Evolutionary conservation across 768 basidiomycete species (phyloP).

Genomic region (Auricularia heimuer): DNA sequence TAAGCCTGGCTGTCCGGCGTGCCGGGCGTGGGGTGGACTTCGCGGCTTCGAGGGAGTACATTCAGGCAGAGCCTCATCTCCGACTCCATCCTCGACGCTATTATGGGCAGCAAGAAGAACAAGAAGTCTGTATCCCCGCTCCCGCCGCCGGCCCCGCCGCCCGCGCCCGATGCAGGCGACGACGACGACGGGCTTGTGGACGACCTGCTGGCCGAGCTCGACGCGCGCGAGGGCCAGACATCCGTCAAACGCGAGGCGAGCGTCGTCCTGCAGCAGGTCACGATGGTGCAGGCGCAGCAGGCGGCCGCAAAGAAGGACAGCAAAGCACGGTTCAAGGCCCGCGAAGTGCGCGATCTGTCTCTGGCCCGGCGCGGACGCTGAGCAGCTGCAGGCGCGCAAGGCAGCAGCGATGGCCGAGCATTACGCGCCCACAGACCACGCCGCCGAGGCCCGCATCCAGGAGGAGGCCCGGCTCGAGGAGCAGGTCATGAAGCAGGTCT

Average conservation of each 20-base stretch:
- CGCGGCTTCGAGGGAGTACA: too few species aligned
- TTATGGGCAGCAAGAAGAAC: conserved; percentile 34
- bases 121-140: conserved; percentile 35
- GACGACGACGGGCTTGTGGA: conserved; percentile 59
- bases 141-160: conserved; percentile 10
- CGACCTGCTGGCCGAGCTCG: conserved; percentile 68
- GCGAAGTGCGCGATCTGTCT: conserved; percentile 41
- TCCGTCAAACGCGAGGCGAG: conserved; percentile 41
- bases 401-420: conserved; percentile 52
- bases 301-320: conserved; percentile 40
- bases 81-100: not conserved
- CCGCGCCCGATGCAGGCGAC: conserved; percentile 16
- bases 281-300: conserved; percentile 25
- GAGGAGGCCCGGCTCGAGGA: conserved; percentile 63
- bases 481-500: conserved; percentile 48
- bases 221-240: conserved; percentile 39
- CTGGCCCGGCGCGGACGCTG: not conserved
- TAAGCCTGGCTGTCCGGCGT: too few species aligned
- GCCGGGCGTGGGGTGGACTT: too few species aligned
- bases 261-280: conserved; percentile 34
- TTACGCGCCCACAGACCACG: conserved; percentile 42
- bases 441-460: conserved; percentile 48
- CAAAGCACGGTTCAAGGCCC: conserved; percentile 56
- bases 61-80: not conserved
- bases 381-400: conserved; percentile 50